Percentiles rank a stretch among this genome's conserved stretches.
These are phyloP conservation scores for Backusella psychrophila DNA, from an alignment of 192 early-diverging fungal genomes.

Conservation along the genomic window DNA sequence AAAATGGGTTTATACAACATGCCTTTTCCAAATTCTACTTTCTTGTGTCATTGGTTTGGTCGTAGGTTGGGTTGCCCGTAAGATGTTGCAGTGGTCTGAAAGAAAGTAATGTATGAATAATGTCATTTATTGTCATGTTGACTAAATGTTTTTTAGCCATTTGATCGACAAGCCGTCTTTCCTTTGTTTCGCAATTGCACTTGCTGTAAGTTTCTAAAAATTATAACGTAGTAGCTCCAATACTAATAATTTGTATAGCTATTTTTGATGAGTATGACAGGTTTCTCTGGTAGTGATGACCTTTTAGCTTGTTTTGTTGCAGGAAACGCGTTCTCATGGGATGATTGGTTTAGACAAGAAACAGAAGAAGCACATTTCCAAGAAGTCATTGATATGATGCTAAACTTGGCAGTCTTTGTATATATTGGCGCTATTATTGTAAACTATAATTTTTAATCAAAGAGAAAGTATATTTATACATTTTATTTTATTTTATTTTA, in stretches of 20 bases:
- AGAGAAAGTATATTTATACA: background rate
- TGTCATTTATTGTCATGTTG: background rate
- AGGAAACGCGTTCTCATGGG: slow-evolving; percentile 83
- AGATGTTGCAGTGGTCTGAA: slow-evolving; percentile 66
- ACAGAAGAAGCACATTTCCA: slow-evolving; percentile 81
- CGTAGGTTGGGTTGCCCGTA: slow-evolving; percentile 66
- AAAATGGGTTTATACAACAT: slow-evolving; percentile 73
- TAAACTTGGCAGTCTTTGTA: slow-evolving; percentile 89
- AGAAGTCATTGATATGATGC: slow-evolving; percentile 84
- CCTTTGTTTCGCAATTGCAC: slow-evolving; percentile 78
- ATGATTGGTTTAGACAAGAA: slow-evolving; percentile 88
- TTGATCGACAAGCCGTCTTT: slow-evolving; percentile 89
- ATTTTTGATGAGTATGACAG: slow-evolving; percentile 65
- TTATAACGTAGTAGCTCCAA: background rate
- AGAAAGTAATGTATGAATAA: slow-evolving; percentile 33
- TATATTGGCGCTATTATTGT: slow-evolving; percentile 79
- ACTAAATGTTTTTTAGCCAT: slow-evolving; percentile 37
- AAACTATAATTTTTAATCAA: background rate
- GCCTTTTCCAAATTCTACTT: slow-evolving; percentile 76
- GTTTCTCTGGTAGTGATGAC: slow-evolving; percentile 68
- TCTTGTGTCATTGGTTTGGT: slow-evolving; percentile 68
- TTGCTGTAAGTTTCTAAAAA: slow-evolving; percentile 49
- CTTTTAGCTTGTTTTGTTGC: slow-evolving; percentile 78
- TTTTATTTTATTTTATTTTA: background rate
- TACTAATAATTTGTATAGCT: slow-evolving; percentile 23